These are phyloP conservation scores for Penicillium maclennaniae DNA, from an alignment of 495 filamentous ascomycete species.

Conservation along the genomic window DNA sequence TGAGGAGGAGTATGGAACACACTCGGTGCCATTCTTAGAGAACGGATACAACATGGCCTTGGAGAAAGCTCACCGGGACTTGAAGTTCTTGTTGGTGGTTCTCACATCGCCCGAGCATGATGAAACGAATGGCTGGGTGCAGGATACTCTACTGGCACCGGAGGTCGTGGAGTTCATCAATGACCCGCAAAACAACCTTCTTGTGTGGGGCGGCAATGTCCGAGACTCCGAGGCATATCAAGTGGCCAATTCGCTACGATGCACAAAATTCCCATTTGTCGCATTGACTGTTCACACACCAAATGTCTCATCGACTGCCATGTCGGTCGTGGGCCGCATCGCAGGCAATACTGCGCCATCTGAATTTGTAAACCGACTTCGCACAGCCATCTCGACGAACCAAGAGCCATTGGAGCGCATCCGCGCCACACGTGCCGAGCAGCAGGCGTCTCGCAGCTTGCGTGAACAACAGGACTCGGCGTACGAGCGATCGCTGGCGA, in stretches of 20 bases:
- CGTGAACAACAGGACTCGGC: constrained; percentile 83
- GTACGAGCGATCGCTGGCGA: constrained; percentile 85
- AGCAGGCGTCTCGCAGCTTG: constrained; percentile 71
- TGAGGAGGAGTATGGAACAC: constrained; percentile 81
- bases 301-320: constrained; percentile 70
- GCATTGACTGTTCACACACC: constrained; percentile 82
- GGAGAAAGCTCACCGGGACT: constrained; percentile 82
- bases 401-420: constrained; percentile 63
- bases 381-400: constrained; percentile 64
- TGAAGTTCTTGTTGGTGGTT: constrained; percentile 83
- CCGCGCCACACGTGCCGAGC: constrained; percentile 65
- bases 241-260: constrained; percentile 74
- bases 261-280: constrained; percentile 86
- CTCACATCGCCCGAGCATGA: constrained; percentile 90
- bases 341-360: constrained; percentile 62
- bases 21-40: constrained; percentile 70
- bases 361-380: constrained; percentile 68
- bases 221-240: constrained; percentile 92
- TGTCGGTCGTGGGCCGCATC: constrained; percentile 78
- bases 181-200: constrained; percentile 65
- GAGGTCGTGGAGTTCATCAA: constrained; percentile 71
- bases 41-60: constrained; percentile 85
- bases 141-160: constrained; percentile 71
- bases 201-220: constrained; percentile 89
- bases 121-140: constrained; percentile 79